Percentiles rank a stretch among this genome's conserved stretches.
Evolutionary conservation across 306 rosid species (phyloP).

Genomic region (Pyrus betulifolia): DNA sequence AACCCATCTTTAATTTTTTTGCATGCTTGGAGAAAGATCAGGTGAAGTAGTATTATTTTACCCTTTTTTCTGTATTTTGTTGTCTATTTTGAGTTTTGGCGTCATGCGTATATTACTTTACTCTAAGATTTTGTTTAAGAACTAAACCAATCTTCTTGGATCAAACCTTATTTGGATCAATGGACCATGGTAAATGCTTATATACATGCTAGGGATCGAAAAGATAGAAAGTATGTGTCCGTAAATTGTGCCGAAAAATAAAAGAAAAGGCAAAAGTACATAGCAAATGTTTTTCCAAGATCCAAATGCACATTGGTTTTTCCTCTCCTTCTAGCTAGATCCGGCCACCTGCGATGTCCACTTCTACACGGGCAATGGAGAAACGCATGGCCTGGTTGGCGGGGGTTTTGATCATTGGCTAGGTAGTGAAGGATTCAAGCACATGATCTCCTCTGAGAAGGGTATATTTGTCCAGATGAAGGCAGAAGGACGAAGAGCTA

Average conservation of each 20-base stretch:
- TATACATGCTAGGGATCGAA: not conserved
- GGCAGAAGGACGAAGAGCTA: not conserved
- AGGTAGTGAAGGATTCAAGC: too few relatives aligned
- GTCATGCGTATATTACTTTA: too few relatives aligned
- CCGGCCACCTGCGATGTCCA: not conserved
- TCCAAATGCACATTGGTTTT: not conserved
- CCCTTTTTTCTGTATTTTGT: not conserved
- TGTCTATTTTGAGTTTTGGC: not conserved
- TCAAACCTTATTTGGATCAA: not conserved
- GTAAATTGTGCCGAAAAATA: not conserved
- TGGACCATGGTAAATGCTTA: not conserved
- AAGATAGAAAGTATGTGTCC: not conserved
- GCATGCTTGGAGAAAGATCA: not conserved
- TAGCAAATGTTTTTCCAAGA: not conserved
- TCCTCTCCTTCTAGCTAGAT: not conserved
- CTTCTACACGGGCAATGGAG: not conserved
- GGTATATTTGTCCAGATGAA: not conserved
- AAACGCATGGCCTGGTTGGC: not conserved
- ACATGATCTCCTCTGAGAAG: not conserved
- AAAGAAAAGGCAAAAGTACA: not conserved
- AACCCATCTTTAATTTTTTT: not conserved
- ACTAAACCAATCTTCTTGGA: not conserved
- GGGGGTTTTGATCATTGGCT: not conserved
- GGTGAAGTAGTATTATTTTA: not conserved
- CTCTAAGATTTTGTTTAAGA: not conserved